Base-by-base conservation (phyloP, 1,284 basidiomycete species). In the Pseudomicrostroma phylloplanum region DNA sequence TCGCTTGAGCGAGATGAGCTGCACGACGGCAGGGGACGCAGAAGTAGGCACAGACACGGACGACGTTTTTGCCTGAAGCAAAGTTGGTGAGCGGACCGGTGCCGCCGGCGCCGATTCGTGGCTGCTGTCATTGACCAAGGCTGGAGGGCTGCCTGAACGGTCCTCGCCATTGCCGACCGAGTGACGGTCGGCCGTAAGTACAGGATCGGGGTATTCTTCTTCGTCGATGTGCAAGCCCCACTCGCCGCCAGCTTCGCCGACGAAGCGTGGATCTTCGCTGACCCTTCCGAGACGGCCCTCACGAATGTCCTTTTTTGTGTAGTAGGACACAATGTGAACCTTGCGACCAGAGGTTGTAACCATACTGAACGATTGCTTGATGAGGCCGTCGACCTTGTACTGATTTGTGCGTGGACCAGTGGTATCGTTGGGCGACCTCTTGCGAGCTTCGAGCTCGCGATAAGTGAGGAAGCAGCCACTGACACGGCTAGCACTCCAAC, bases 391-490 rank as follows among this genome's bases (percentile, higher is more conserved):
- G n/a, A 66, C 57, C 61, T 78, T 77, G 73, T 78, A 78, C 53
- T 74, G 64, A 61, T 78, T 78, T 4, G 68, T 65, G 0, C 68
- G 68, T 21, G 74, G 67, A 17, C 69, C 73, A 6, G 65, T 71
- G 15, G 67, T 70, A 56, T 66, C 61, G 56, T 67, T 63, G 8
- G 56, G 25, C 15, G 67, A 70, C 65, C 72, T 73, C 65, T 77
- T 78, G 36, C 74, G 67, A 11, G 72, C 68, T 53, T 79, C 77
- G 23, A 79, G 71, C 62, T 79, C 78, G 2, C 77, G 70, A 63
- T 83, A 83, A 21, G 81, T 81, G 13, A 83, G 70, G 70, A 82
- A 83, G 58, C 81, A 82, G 15, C 81, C 81, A 48, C 81, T 81
- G 7, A 83, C 82, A 36, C 82, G 73, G 21, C 81, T 82, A 13